Evolutionary conservation across 257 asterid species (phyloP), one percentile per base, ranked within the genome.

Genomic region (Dorcoceras hygrometricum): DNA sequence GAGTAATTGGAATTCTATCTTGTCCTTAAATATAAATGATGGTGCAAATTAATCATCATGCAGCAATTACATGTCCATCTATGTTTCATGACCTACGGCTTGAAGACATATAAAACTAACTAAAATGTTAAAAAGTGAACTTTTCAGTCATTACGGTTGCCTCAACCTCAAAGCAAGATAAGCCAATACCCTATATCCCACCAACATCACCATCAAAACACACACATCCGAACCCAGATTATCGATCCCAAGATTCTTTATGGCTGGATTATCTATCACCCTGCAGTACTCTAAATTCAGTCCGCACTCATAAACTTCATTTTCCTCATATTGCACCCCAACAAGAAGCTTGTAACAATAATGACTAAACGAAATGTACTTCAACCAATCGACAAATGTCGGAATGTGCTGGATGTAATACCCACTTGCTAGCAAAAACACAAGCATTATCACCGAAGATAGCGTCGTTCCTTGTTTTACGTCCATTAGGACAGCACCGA

Each of bases 331-430:
- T 43, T 91, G 98, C 66, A 85, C 90, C 60, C 86, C 91, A 1
- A 89, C 80, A 0, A 91, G 84, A 53, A 89, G 92, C 70, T 79
- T 87, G 57, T 91, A 91, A 18, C 88, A 78, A 43, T 82, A 84
- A 65, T 89, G 96, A 53, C 89, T 80, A 50, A 91, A 87, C 0
- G 98, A 89, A 1, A 86, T 6, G 65, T 87, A 91, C 46, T 88
- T 91, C 73, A 89, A 14, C 96, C 98, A 89, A 7, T 64, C 71
- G 1, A 91, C 74, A 57, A 89, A 91, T 0, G 64, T 10, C 0
- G 98, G 95, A 7, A 91, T 84, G n/a, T 91, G 92, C 16, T 80
- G 95, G 39, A 89, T 79, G 78, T 91, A 91, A 70, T 89, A 91
- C 0, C 96, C 98, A 59, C 98, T 82, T 0, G 76, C 92, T 11